These are phyloP conservation scores for Tremellales sp. DNA, from an alignment of 1,284 basidiomycete species.

Conservation along the genomic window DNA sequence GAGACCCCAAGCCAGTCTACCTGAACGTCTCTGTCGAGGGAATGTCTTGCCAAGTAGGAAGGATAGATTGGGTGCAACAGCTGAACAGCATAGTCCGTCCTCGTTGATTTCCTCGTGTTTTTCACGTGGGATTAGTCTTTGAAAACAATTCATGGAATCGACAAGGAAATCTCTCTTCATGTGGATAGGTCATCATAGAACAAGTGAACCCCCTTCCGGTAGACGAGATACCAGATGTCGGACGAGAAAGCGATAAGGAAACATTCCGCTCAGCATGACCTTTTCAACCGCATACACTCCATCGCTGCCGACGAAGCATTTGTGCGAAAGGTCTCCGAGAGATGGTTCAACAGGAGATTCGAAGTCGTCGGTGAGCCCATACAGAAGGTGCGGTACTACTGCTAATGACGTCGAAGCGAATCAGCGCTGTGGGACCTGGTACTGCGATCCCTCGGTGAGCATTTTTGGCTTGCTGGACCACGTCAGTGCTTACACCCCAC, in stretches of 20 bases:
- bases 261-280: slow-evolving; percentile 53
- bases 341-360: slow-evolving; percentile 50
- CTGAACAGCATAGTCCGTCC: too few relatives aligned
- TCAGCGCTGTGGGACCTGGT: slow-evolving; percentile 92
- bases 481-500: slow-evolving; percentile 32
- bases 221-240: too few relatives aligned
- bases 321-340: slow-evolving; percentile 57
- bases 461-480: slow-evolving; percentile 29
- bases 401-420: slow-evolving; percentile 68
- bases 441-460: slow-evolving; percentile 64
- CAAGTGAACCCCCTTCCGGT: too few relatives aligned
- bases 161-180: too few relatives aligned
- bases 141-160: background rate
- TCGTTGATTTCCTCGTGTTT: too few relatives aligned
- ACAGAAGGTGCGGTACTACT: slow-evolving; percentile 5
- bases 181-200: too few relatives aligned
- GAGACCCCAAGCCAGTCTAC: too few relatives aligned
- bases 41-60: too few relatives aligned
- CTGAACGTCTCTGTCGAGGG: too few relatives aligned
- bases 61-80: too few relatives aligned
- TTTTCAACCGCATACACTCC: slow-evolving; percentile 82
- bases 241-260: slow-evolving; percentile 35
- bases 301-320: slow-evolving; percentile 72
- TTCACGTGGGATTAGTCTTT: too few relatives aligned
- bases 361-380: slow-evolving; percentile 37